Percentiles rank a stretch among this genome's conserved stretches.
These are phyloP conservation scores for Pseudogymnoascus sp. DNA, from an alignment of 2,329 filamentous ascomycete genomes.

Conservation along the genomic window DNA sequence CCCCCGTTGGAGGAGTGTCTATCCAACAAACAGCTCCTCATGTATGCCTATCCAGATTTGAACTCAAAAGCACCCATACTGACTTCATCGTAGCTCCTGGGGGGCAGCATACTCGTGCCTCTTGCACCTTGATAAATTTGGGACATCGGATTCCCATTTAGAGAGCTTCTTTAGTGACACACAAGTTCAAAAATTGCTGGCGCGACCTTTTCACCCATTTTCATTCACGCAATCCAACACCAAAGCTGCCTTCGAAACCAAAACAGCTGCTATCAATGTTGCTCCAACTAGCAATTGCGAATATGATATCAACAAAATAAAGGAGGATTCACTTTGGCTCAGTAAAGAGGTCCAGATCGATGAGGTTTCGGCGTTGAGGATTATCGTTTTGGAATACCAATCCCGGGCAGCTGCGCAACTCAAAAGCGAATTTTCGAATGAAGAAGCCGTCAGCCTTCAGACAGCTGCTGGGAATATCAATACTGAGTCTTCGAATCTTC, in stretches of 20 bases:
- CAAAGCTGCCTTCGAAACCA: constrained; percentile 70
- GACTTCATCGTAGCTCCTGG: constrained; percentile 47
- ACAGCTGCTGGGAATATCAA: constrained; percentile 64
- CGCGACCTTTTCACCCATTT: constrained; percentile 63
- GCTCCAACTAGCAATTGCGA: constrained; percentile 59
- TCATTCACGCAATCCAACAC: constrained; percentile 52
- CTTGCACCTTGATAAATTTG: constrained; percentile 52
- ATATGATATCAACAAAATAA: constrained; percentile 72
- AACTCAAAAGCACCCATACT: constrained; percentile 13
- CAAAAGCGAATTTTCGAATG: constrained; percentile 63
- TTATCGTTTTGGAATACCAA: constrained; percentile 80
- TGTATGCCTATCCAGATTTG: constrained; percentile 49
- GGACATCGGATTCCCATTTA: constrained; percentile 47
- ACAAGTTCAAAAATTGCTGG: constrained; percentile 61
- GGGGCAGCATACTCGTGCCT: constrained; percentile 50
- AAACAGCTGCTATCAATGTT: constrained; percentile 79
- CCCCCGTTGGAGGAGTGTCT: constrained; percentile 81
- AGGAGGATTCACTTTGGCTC: constrained; percentile 79
- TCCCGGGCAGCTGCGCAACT: constrained; percentile 67
- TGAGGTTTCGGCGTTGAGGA: constrained; percentile 72
- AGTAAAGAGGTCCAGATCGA: constrained; percentile 72
- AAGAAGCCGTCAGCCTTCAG: constrained; percentile 69
- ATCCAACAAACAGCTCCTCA: constrained; percentile 68
- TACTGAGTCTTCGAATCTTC: constrained; percentile 49
- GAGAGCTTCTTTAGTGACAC: constrained; percentile 63